A percentile compares a stretch with the other conserved stretches of the same genome.
These are phyloP conservation scores for Phytophthora pistaciae DNA, from an alignment of 352 stramenopile genomes.

Conservation along the genomic window DNA sequence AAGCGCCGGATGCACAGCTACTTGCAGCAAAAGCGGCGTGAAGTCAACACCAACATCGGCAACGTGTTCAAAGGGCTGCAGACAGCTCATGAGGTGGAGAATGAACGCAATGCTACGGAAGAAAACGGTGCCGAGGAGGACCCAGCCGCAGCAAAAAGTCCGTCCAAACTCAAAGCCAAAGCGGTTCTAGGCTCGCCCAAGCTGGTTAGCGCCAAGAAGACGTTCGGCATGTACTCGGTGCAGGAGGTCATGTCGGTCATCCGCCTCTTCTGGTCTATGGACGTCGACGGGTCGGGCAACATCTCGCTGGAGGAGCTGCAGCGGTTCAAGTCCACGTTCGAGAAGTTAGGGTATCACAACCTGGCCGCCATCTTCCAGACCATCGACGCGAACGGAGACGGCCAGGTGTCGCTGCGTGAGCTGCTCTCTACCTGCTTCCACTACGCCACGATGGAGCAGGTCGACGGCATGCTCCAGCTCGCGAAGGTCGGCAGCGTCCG, in stretches of 20 bases:
- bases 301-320: conserved; percentile 66
- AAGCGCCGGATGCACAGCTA: conserved; percentile 74
- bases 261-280: conserved; percentile 78
- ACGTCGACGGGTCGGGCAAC: conserved; percentile 69
- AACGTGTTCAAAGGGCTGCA: conserved; percentile 70
- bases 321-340: conserved; percentile 66
- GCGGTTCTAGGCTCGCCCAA: conserved; percentile 2
- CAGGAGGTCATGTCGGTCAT: conserved; percentile 82
- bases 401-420: conserved; percentile 64
- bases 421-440: conserved; percentile 75
- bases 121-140: background rate
- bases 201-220: conserved; percentile 25
- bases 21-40: conserved; percentile 73
- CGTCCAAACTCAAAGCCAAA: conserved; percentile 5
- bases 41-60: conserved; percentile 73
- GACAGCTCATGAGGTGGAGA: conserved; percentile 5
- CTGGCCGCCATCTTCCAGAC: conserved; percentile 73
- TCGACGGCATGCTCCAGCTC: conserved; percentile 78
- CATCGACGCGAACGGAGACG: conserved; percentile 74
- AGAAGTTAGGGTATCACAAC: conserved; percentile 73
- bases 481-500: conserved; percentile 71
- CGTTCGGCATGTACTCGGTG: conserved; percentile 77
- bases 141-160: background rate
- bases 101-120: background rate
- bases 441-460: conserved; percentile 61